Conservation (phyloP, 768 basidiomycete genomes). For the Leccinum incarnatum region DNA sequence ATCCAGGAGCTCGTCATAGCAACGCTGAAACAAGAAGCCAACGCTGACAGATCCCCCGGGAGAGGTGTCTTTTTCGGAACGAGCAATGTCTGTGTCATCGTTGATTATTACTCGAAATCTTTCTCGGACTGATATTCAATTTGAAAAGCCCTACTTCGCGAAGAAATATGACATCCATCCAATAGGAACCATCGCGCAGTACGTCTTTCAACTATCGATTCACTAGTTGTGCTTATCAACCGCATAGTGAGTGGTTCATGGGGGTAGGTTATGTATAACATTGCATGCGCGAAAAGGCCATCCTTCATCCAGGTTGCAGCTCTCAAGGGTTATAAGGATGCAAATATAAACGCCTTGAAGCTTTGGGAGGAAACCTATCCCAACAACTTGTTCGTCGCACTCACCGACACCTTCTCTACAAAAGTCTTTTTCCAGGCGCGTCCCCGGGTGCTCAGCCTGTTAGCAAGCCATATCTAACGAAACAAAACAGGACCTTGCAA, state of each 20-base stretch:
- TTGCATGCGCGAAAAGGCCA: background rate
- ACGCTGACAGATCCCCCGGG: conserved; percentile 46
- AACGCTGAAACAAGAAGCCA: conserved; percentile 67
- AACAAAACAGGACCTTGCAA: conserved; percentile 50
- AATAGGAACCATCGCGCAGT: conserved; percentile 88
- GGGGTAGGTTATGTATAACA: conserved; percentile 46
- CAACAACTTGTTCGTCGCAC: conserved; percentile 60
- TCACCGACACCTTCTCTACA: conserved; percentile 96
- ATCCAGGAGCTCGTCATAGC: conserved; percentile 77
- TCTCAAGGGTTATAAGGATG: conserved; percentile 73
- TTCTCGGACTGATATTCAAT: background rate
- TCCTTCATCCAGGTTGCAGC: conserved; percentile 64
- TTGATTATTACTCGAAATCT: background rate
- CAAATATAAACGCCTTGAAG: conserved; percentile 70
- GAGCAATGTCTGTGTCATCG: conserved; percentile 64
- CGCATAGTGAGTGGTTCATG: conserved; percentile 84
- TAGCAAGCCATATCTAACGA: background rate
- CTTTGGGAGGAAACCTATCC: conserved; percentile 83
- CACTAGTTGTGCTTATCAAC: conserved; percentile 4
- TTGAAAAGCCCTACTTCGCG: conserved; percentile 75
- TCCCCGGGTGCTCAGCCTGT: conserved; percentile 1
- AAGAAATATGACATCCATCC: conserved; percentile 62
- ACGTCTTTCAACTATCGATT: conserved; percentile 30
- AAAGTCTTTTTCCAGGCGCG: conserved; percentile 75
- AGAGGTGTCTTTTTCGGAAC: conserved; percentile 64